Base-by-base conservation (phyloP, 2,329 filamentous ascomycete genomes). In the Chalara sp. region DNA sequence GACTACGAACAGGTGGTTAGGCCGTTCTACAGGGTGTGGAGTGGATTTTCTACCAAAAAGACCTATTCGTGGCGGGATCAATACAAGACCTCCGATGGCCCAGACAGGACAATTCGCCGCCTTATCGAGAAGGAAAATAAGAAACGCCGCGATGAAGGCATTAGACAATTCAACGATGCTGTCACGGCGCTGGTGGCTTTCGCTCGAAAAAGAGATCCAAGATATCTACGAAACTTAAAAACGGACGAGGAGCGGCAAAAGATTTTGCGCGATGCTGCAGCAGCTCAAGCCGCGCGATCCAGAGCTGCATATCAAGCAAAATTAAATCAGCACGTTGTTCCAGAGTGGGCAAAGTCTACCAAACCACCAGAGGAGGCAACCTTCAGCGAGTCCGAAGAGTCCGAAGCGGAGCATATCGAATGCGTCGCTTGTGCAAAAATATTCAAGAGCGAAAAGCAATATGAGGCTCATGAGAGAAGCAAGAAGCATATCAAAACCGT, bases 41-140 rank as follows among this genome's bases (percentile, higher is more conserved):
- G 78, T 40, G 80, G 80, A 32, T 99, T 97, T 67, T 78, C 84
- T 1, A 97, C 93, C 0, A 79, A 73, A 42, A 97, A 97, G 66
- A 82, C 80, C 0, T 99, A 95, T 65, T 76, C 86, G 1, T 99
- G 93, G 92, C 87, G 85, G 65, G 91, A 99, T 65, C 78, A 81
- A 54, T 93, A 95, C 69, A 79, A 86, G 46, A 76, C 90, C 21
- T 85, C 86, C 0, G 90, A 96, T 60, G 92, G 90, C 1, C 89
- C 90, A 1, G 92, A 99, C 68, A 83, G 93, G 47, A 81, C 86
- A 37, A 76, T 89, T 12, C 83, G 92, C 47, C 81, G 93, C 32
- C 63, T 89, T 39, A 95, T 97, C 84, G 93, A 97, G 65, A 96
- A 96, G 68, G 92, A 96, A 66, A 99, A 99, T 67, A 87, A 84